A percentile compares a stretch with the other conserved stretches of the same genome.
phyloP scores from a whole-genome alignment of 169 alveolate genomes.

The Cryptosporidium sp. region DNA sequence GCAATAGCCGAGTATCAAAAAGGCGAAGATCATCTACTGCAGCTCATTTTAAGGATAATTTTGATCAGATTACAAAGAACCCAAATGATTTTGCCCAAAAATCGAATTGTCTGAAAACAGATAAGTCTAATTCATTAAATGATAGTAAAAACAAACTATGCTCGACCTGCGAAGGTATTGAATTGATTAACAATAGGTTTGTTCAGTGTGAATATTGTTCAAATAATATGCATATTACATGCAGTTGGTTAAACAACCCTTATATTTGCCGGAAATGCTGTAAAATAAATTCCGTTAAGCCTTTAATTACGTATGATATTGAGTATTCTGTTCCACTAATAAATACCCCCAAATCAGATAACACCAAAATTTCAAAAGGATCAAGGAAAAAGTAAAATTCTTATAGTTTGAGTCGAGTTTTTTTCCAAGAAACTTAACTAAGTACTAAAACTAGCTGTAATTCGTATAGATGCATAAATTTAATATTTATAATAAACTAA shows the following conservation, averaged over 20 bases:
- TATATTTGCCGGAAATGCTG: constrained; percentile 24
- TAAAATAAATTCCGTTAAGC: constrained; percentile 17
- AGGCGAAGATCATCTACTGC: constrained; percentile 29
- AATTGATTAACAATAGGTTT: constrained; percentile 15
- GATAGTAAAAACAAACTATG: not conserved
- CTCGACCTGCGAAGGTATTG: constrained; percentile 46
- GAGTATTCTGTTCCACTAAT: constrained; percentile 15
- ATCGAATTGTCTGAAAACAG: not conserved
- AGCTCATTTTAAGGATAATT: not conserved
- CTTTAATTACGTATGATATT: constrained; percentile 22
- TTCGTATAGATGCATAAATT: not conserved
- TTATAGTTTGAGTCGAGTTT: not conserved
- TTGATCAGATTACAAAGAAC: constrained; percentile 11
- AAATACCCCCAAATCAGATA: constrained; percentile 47
- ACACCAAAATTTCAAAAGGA: constrained; percentile 14
- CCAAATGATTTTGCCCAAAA: not conserved
- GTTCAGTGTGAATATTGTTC: constrained; percentile 20
- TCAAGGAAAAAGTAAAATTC: constrained; percentile 44
- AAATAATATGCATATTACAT: constrained; percentile 13
- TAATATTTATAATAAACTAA: no score
- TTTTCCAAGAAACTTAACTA: not conserved
- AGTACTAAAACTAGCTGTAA: not conserved
- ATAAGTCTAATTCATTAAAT: not conserved
- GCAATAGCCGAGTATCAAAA: not conserved
- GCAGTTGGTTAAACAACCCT: constrained; percentile 45